Evolutionary conservation across 106 monocot species (phyloP), one percentile per base, ranked within the genome.

Genomic region (Dendrobium chrysotoxum): DNA sequence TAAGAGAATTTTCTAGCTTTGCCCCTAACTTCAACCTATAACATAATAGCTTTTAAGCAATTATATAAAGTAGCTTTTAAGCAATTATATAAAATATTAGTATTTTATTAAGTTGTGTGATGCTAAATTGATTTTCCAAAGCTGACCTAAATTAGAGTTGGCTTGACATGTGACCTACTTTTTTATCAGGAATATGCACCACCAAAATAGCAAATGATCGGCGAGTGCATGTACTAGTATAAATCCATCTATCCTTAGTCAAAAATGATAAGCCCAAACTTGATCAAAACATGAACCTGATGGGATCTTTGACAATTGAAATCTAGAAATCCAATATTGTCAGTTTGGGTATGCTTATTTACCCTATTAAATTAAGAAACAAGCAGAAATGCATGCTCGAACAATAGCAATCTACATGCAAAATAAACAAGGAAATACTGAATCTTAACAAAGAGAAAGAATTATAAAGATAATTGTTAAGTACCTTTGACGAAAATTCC

Each of bases 401-500:
- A 50, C 4, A 65, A 65, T 23, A 65, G 15, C 25, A 21, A 23
- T 61, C 9, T 38, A 50, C 16, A 71, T 13, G 5, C 25, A 31
- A 28, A 71, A 71, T 71, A 35, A 31, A 68, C 13, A 68, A 25
- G 16, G 18, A 39, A 72, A 72, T 72, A 16, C 16, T 39, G 12
- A 72, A 72, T 67, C 67, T 68, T 11, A 11, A 11, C 38, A 72
- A 40, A 0, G 72, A 0, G 15, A 4, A 38, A 40, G 3, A 72
- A 31, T 17, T 38, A 72, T 11, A 72, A 39, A n/a, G 18, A 74
- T n/a, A 72, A 76, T 76, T 46, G 25, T 2, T 31, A 64, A 75
- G 15, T 79, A 87, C 87, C 87, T 87, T 87, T 20, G 79, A 77
- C 9, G 80, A 83, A 61, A 87, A 71, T 39, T 87, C 86, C 77